phyloP scores from a whole-genome alignment of 768 basidiomycete genomes.

The Tricholoma sp. region DNA sequence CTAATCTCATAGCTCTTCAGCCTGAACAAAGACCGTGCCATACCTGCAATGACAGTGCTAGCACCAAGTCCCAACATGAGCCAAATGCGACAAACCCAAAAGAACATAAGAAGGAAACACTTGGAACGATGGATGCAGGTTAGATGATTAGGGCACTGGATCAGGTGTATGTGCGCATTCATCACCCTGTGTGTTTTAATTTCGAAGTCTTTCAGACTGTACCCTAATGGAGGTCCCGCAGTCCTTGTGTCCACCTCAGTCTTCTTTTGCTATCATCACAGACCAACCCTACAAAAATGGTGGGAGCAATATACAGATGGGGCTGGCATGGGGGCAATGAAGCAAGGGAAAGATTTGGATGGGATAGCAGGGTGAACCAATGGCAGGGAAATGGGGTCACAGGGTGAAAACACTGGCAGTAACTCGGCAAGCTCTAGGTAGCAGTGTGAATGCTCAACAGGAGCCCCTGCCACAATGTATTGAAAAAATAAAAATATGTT shows the following conservation, averaged over 20 bases:
- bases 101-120: neutral
- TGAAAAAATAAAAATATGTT: neutral
- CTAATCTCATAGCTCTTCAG: neutral
- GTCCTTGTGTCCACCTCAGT: neutral
- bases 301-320: neutral
- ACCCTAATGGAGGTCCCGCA: too few species aligned
- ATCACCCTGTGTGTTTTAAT: neutral
- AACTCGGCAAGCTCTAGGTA: neutral
- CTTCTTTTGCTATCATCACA: neutral
- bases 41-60: neutral
- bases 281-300: neutral
- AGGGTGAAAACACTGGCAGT: neutral
- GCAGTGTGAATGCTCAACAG: neutral
- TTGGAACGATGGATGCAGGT: neutral
- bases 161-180: neutral
- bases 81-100: too few species aligned
- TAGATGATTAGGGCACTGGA: neutral
- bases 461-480: neutral
- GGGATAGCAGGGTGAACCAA: neutral
- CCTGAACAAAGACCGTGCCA: neutral
- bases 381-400: neutral
- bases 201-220: neutral
- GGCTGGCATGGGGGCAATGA: neutral
- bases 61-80: neutral
- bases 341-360: neutral